Conservation (phyloP, 352 stramenopile species). For the Pythium phragmiticola region DNA sequence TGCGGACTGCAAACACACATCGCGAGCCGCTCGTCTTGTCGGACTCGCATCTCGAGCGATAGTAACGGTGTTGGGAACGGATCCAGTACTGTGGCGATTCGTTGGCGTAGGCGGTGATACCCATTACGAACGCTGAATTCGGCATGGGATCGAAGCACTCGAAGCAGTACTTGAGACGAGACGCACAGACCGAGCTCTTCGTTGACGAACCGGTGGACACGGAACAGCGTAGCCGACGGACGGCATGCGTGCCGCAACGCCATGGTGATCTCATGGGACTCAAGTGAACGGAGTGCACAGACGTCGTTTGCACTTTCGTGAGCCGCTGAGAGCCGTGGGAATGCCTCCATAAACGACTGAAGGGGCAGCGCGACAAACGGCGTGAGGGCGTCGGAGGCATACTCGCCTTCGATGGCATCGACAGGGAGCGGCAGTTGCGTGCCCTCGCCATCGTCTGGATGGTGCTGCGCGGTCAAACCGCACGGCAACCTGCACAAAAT, state of each 20-base stretch:
- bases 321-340: conserved; percentile 39
- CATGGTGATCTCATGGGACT: conserved; percentile 7
- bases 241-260: conserved; percentile 40
- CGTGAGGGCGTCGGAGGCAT: conserved; percentile 45
- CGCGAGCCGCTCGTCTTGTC: conserved; percentile 36
- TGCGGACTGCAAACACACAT: conserved; percentile 39
- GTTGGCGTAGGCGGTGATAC: conserved; percentile 29
- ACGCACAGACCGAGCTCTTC: conserved; percentile 46
- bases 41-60: not conserved
- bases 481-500: conserved; percentile 45
- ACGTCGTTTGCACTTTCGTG: not conserved
- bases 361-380: conserved; percentile 42
- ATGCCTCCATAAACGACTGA: conserved; percentile 48
- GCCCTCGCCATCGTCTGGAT: conserved; percentile 7
- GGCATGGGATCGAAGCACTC: conserved; percentile 33
- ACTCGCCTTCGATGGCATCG: conserved; percentile 60
- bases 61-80: conserved; percentile 8
- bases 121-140: conserved; percentile 47
- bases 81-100: conserved; percentile 23
- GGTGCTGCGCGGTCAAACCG: conserved; percentile 36
- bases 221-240: conserved; percentile 60
- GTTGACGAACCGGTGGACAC: conserved; percentile 53
- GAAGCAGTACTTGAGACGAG: conserved; percentile 40
- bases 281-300: not conserved
- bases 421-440: conserved; percentile 41